Base-by-base conservation (phyloP, 257 asterid species). In the Handroanthus guayacan region DNA sequence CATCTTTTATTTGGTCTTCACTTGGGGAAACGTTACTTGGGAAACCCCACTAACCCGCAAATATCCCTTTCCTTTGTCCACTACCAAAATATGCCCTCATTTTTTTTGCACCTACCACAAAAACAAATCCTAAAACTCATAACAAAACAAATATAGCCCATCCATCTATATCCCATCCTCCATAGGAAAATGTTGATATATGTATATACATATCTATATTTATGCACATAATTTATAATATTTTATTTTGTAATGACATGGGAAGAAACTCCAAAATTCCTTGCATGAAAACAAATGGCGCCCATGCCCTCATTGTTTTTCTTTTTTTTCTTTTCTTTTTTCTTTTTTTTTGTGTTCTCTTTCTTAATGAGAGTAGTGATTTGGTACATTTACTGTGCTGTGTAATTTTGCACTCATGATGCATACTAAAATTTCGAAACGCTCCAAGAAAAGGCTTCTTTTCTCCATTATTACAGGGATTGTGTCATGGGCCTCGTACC, bases 11-110 rank as follows among this genome's bases (percentile, higher is more conserved):
- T 72, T 76, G 80, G 75, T 83, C 79, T 51, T 83, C 37, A 72
- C 80, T 65, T 78, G 25, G 93, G 88, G 79, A 78, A 82, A 75
- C 80, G 85, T 48, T 73, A 79, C 79, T 74, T 77, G 54, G 77
- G 45, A 74, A 41, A 58, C 56, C 80, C 83, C 81, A 77, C 66
- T 79, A 45, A n/a, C 51, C 76, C 69, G 55, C 81, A 75, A 84
- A 86, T 80, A 80, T 86, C 80, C 85, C 74, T 83, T 76, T 78
- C 55, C 82, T 82, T 87, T 82, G 86, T 87, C 90, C 88, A 75
- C 78, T 81, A 65, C 78, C 83, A 83, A 10, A 56, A 69, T 66
- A 80, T 61, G 37, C 75, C 71, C 74, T 39, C 5, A 44, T 44
- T 37, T 37, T 14, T 20, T 56, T 44, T 60, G 3, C 16, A 64